Base-by-base conservation (phyloP, 202 grass and related monocot genomes). In the Bolboschoenoplectus hybrid region DNA sequence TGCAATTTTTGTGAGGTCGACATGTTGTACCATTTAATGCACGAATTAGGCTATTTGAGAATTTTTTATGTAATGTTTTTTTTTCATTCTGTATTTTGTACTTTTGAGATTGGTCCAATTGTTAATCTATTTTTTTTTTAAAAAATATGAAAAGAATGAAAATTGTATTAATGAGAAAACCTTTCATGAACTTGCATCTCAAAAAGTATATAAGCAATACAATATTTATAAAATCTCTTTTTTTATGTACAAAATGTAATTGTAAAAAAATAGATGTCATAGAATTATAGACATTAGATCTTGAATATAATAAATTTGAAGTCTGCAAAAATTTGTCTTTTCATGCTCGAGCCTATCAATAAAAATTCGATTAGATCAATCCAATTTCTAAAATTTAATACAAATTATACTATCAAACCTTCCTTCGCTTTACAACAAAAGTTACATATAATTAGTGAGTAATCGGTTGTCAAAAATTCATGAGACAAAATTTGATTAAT, bases 1-100 rank as follows among this genome's bases (percentile, higher is more conserved):
- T 61, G 70, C n/a, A 82, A 26, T 13, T 68, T 62, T 83, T 85
- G 19, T 86, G 43, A 62, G 61, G 77, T 73, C 47, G 32, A 60
- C 58, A 7, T 55, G 61, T 14, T 58, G 46, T 20, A 56, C 13
- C 49, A 70, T 51, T 57, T 56, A 43, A 81, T 63, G 43, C 73
- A 70, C 68, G 40, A 40, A 56, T 39, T 7, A 9, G 7, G 44
- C 38, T 26, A 40, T 9, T n/a, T 44, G 38, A 70, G 39, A 44
- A 41, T 43, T n/a, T n/a, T 74, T 32, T 3, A 50, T 32, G 8
- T 45, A 26, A 11, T 50, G 32, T 12, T 32, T 26, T 50, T 12
- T n/a, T 5, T 61, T 61, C 19, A 16, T 3, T 58, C 26, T 26
- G 26, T 26, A 26, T 26, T 26, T 26, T 26, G 26, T 26, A 26